Percentiles rank a stretch among this genome's conserved stretches.
Conservation (phyloP, 345 rosid species). For the Atalantia buxifolia region DNA sequence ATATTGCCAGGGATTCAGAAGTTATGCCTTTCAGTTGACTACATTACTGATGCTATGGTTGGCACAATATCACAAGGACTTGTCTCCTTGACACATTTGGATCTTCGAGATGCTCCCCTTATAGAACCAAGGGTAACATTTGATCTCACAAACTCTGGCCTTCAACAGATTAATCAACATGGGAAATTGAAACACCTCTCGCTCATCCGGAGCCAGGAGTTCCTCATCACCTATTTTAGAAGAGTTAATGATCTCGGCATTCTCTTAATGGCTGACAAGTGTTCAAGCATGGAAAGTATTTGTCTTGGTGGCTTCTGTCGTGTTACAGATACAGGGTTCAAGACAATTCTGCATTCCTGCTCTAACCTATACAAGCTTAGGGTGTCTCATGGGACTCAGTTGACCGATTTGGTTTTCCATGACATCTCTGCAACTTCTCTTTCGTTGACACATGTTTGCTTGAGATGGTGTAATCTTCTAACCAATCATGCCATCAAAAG, state of each 20-base stretch:
- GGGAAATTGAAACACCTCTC: constrained; percentile 83
- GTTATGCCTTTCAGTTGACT: constrained; percentile 75
- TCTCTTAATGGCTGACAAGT: constrained; percentile 86
- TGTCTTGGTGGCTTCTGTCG: constrained; percentile 88
- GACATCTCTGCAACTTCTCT: constrained; percentile 82
- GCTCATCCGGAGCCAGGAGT: constrained; percentile 80
- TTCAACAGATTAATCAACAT: constrained; percentile 71
- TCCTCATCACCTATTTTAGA: constrained; percentile 56
- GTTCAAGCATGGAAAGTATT: constrained; percentile 77
- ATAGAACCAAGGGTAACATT: constrained; percentile 58
- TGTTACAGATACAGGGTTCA: constrained; percentile 86
- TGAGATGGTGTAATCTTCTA: constrained; percentile 86
- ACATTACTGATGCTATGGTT: constrained; percentile 68
- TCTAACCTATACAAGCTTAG: constrained; percentile 66
- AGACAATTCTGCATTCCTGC: constrained; percentile 83
- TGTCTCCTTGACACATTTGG: constrained; percentile 62
- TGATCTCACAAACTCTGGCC: constrained; percentile 85
- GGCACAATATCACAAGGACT: constrained; percentile 71
- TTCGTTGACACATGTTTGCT: constrained; percentile 66
- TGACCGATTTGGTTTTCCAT: constrained; percentile 87
- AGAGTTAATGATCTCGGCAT: constrained; percentile 90
- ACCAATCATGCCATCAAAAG: constrained; percentile 65
- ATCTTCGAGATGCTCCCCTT: constrained; percentile 80
- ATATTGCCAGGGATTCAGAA: constrained; percentile 64
- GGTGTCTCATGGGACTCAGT: constrained; percentile 67